These are phyloP conservation scores for Trametes meyenii DNA, from an alignment of 768 basidiomycete species.

Conservation along the genomic window DNA sequence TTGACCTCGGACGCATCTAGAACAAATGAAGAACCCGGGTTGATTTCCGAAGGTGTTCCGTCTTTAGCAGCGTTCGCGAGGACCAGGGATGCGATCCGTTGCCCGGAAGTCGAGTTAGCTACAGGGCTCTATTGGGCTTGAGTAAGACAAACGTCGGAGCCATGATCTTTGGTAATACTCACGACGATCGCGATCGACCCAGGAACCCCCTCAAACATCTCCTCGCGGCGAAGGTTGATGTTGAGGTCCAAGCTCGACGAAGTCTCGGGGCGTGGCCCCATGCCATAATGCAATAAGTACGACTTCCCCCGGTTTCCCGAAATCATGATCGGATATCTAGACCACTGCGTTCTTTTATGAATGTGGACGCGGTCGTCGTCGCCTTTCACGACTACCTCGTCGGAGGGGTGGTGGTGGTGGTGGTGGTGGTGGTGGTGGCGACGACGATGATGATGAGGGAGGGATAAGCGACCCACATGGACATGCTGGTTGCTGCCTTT, in stretches of 20 bases:
- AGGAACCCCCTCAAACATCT: slow-evolving; percentile 29
- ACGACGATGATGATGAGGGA: slow-evolving; percentile 10
- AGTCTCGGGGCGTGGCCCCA: neutral
- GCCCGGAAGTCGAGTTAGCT: slow-evolving; percentile 34
- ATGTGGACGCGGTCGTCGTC: slow-evolving; percentile 8
- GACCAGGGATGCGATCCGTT: slow-evolving; percentile 45
- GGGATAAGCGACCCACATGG: slow-evolving; percentile 16
- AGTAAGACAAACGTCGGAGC: neutral
- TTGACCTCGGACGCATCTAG: slow-evolving; percentile 36
- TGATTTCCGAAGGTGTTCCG: slow-evolving; percentile 20
- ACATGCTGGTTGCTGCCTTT: slow-evolving; percentile 31
- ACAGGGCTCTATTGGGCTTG: slow-evolving; percentile 36
- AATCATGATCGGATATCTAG: neutral
- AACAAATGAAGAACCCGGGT: slow-evolving; percentile 26
- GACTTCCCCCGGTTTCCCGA: neutral
- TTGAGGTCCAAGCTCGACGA: neutral
- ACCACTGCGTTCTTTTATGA: neutral
- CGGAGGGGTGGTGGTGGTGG: slow-evolving; percentile 14
- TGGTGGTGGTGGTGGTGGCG: slow-evolving; percentile 12
- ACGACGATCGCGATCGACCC: slow-evolving; percentile 57
- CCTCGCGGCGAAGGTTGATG: slow-evolving; percentile 12
- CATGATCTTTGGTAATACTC: slow-evolving; percentile 27
- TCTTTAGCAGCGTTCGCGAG: slow-evolving; percentile 30
- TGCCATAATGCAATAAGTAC: neutral
- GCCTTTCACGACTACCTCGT: slow-evolving; percentile 9